Percentiles rank a stretch among this genome's conserved stretches.
These are phyloP conservation scores for Aspergillus awamori DNA, from an alignment of 2,329 filamentous ascomycete genomes.

Conservation along the genomic window DNA sequence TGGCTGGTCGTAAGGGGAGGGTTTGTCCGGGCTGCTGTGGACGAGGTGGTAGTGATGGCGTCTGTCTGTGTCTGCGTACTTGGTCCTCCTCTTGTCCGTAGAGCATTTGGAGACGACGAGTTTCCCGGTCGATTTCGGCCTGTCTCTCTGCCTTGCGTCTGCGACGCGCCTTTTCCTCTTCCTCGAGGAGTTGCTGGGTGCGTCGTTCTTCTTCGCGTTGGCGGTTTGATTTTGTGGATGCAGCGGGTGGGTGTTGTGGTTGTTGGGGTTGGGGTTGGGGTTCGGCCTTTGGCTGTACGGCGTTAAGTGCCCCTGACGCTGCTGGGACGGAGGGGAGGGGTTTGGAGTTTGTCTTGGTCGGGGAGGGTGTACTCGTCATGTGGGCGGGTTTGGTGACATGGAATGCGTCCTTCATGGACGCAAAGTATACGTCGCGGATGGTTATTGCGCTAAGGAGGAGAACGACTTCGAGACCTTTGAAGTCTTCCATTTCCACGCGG, in stretches of 20 bases:
- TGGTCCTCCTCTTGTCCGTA: slow-evolving; percentile 54
- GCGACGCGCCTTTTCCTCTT: slow-evolving; percentile 56
- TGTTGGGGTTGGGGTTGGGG: background rate
- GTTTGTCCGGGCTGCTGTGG: slow-evolving; percentile 17
- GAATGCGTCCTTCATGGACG: slow-evolving; percentile 72
- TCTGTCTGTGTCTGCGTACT: slow-evolving; percentile 31
- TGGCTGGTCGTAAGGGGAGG: slow-evolving; percentile 19
- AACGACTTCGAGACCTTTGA: slow-evolving; percentile 87
- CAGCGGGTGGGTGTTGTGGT: slow-evolving; percentile 15
- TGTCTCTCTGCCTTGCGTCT: slow-evolving; percentile 52
- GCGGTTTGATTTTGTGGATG: background rate
- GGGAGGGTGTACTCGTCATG: slow-evolving; percentile 7
- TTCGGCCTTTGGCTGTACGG: background rate
- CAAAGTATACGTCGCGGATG: slow-evolving; percentile 65
- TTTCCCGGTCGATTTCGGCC: slow-evolving; percentile 72
- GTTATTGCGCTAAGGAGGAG: slow-evolving; percentile 64
- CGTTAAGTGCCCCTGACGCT: slow-evolving; percentile 6
- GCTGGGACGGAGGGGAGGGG: slow-evolving; percentile 7
- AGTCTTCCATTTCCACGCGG: slow-evolving; percentile 88
- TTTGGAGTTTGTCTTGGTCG: slow-evolving; percentile 27
- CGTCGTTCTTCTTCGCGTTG: slow-evolving; percentile 52
- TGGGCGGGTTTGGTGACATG: slow-evolving; percentile 57
- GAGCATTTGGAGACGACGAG: slow-evolving; percentile 65
- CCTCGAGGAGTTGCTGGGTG: slow-evolving; percentile 55
- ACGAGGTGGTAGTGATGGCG: slow-evolving; percentile 26